These are phyloP conservation scores for Gigaspora rosea DNA, from an alignment of 192 early-diverging fungal species.

Conservation along the genomic window DNA sequence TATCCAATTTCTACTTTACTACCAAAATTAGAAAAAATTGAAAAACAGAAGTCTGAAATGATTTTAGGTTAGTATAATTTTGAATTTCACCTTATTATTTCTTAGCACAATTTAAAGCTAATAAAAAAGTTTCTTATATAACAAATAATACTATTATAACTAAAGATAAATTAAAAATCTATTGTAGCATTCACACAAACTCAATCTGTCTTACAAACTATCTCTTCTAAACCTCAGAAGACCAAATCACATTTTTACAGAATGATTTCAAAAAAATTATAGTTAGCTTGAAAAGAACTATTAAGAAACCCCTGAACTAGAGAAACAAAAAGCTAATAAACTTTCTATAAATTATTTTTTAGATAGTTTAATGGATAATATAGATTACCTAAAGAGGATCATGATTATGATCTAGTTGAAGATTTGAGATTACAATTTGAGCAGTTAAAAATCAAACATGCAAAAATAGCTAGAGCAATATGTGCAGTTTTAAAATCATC, in stretches of 20 bases:
- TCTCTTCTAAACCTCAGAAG: slow-evolving; percentile 26
- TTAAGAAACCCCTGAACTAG: not conserved
- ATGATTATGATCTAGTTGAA: slow-evolving; percentile 28
- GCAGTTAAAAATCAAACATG: slow-evolving; percentile 19
- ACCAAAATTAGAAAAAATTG: too few species aligned
- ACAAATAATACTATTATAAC: slow-evolving; percentile 16
- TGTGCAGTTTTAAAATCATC: slow-evolving; percentile 20
- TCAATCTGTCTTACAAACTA: too few species aligned
- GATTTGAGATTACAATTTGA: slow-evolving; percentile 29
- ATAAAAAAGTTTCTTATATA: too few species aligned
- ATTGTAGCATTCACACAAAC: not conserved
- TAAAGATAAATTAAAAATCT: slow-evolving; percentile 5
- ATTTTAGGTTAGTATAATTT: too few species aligned
- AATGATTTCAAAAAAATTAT: slow-evolving; percentile 27
- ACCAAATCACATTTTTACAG: slow-evolving; percentile 9
- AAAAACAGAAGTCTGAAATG: too few species aligned
- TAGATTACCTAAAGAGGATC: slow-evolving; percentile 8
- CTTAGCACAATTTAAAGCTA: too few species aligned
- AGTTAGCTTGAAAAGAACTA: slow-evolving; percentile 8
- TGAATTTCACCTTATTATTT: too few species aligned
- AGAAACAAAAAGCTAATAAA: slow-evolving; percentile 24
- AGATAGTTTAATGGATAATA: slow-evolving; percentile 21
- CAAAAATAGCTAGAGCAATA: slow-evolving; percentile 23
- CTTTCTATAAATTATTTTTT: slow-evolving; percentile 17
- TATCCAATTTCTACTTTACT: too few species aligned